These are phyloP conservation scores for Moesziomyces sp. DNA, from an alignment of 1,284 basidiomycete genomes.

Conservation along the genomic window DNA sequence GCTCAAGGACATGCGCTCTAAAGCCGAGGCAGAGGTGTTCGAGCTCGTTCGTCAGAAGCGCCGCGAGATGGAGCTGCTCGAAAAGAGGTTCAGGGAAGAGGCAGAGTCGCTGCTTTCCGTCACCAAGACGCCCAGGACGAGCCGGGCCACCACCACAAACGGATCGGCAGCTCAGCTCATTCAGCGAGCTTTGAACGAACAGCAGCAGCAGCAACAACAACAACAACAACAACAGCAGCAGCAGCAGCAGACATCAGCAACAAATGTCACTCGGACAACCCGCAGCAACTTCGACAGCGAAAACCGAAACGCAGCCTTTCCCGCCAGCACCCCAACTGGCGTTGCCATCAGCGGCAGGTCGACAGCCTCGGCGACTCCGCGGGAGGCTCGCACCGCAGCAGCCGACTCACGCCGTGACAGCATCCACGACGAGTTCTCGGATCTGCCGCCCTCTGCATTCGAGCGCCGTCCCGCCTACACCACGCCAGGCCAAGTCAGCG, in stretches of 20 bases:
- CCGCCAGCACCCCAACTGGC: background rate
- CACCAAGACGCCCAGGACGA: constrained; percentile 20
- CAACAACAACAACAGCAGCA: constrained; percentile 6
- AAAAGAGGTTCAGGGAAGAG: constrained; percentile 43
- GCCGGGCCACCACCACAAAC: constrained; percentile 10
- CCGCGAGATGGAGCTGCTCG: constrained; percentile 49
- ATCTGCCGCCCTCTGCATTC: constrained; percentile 49
- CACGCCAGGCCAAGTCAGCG: constrained; percentile 2
- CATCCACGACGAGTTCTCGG: constrained; percentile 32
- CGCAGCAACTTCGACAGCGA: background rate
- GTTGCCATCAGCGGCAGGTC: background rate
- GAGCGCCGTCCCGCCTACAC: constrained; percentile 39
- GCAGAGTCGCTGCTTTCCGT: constrained; percentile 44
- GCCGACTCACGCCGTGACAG: constrained; percentile 24
- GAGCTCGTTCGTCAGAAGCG: constrained; percentile 50
- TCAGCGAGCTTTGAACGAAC: constrained; percentile 22
- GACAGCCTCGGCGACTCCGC: background rate
- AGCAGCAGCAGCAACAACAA: constrained; percentile 16
- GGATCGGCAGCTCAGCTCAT: constrained; percentile 24
- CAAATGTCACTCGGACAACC: background rate
- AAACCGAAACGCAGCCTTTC: background rate
- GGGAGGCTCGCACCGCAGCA: constrained; percentile 5
- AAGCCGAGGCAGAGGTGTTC: constrained; percentile 51
- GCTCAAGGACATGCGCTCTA: constrained; percentile 46
- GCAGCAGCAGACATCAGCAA: constrained; percentile 8